Base-by-base conservation (phyloP, 331 rosid species). In the Malus hybrid region DNA sequence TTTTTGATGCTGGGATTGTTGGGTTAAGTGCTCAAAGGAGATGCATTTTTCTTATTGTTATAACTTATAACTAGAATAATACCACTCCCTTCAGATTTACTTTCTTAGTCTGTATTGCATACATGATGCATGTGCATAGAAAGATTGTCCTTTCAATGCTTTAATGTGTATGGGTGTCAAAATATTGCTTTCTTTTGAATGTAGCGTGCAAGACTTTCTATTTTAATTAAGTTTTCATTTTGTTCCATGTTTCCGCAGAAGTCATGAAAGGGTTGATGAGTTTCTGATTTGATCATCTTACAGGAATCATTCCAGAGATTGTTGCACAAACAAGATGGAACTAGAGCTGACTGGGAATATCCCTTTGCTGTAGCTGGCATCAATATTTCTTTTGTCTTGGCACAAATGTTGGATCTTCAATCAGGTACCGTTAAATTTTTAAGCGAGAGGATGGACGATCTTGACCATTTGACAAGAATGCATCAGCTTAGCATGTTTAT, bases 281-380 rank as follows among this genome's bases (percentile, higher is more conserved):
- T 57, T 10, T 30, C 32, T 15, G 18, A 42, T 42, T 70, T 73
- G 63, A 28, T 80, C 55, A 77, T 81, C 22, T 67, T 60, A 83
- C 75, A 94, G 99, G 99, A 83, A 70, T 87, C 97, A 52, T 94
- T 94, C 84, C 89, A 84, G 63, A 87, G 96, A 52, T 76, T 94
- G 83, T 84, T 94, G 88, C 81, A 79, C 80, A 94, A 92, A 71
- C 83, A 81, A 82, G 97, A 92, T 74, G 99, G 99, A 82, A 79
- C 46, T 30, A 83, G 99, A 85, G 97, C 96, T 18, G 97, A 88
- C 62, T 94, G 97, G 99, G 99, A 94, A 83, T 94, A 94, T 80
- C 99, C 97, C 33, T 94, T 94, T 75, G 97, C 99, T 12, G 96
- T 92, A 18, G 97, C 97, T 61, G 99, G 99, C 74, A 88, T 94